Percentiles rank a stretch among this genome's conserved stretches.
phyloP scores from a whole-genome alignment of 306 rosid genomes.

The Cicer pinnatifidum region DNA sequence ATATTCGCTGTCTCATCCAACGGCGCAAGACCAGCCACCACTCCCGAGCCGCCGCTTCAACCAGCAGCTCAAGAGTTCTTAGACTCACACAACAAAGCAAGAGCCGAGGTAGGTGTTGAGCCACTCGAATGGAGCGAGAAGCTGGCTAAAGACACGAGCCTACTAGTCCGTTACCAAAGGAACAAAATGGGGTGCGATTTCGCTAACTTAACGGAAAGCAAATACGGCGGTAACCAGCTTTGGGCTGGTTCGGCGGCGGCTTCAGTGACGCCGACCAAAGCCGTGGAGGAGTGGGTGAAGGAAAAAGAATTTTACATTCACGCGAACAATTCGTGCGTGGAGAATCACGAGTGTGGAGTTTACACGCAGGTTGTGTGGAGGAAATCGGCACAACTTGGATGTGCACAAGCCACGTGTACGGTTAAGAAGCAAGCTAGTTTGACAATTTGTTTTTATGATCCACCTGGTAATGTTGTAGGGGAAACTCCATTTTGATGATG shows the following conservation, averaged over 20 bases:
- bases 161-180: constrained; percentile 67
- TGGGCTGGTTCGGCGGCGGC: constrained; percentile 51
- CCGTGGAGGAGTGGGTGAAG: constrained; percentile 75
- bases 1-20: constrained; percentile 22
- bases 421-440: constrained; percentile 56
- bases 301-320: constrained; percentile 71
- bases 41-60: constrained; percentile 36
- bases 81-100: constrained; percentile 77
- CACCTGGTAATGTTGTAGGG: constrained; percentile 76
- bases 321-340: constrained; percentile 59
- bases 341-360: constrained; percentile 67
- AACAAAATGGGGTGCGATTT: constrained; percentile 65
- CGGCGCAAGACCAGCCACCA: constrained; percentile 24
- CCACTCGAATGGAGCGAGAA: constrained; percentile 70
- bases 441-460: constrained; percentile 74
- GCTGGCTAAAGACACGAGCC: constrained; percentile 63
- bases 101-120: constrained; percentile 70
- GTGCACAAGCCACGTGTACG: constrained; percentile 64
- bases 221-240: constrained; percentile 83
- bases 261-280: constrained; percentile 55
- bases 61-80: constrained; percentile 59
- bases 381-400: constrained; percentile 65
- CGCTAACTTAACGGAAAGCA: constrained; percentile 61
- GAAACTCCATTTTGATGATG: constrained; percentile 65
- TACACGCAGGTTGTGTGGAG: constrained; percentile 90